Evolutionary conservation across 2,329 filamentous ascomycete species (phyloP).

Genomic region (Pestalotiopsis sp.): DNA sequence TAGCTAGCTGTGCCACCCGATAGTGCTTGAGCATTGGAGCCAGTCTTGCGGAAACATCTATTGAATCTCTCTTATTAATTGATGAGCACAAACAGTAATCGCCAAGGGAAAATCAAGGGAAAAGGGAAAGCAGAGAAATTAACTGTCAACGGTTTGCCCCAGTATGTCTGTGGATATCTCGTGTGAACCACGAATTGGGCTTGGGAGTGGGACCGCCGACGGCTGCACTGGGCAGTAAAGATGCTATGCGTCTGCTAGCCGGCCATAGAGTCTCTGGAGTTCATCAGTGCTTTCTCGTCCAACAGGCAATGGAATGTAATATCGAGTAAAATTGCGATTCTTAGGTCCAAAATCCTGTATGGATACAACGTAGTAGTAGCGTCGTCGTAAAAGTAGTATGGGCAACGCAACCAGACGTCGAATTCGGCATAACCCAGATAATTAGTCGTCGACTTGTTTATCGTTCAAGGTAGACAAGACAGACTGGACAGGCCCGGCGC

Average conservation of each 20-base stretch:
- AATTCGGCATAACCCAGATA: neutral
- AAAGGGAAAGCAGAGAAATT: neutral
- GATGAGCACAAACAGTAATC: neutral
- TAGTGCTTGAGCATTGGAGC: neutral
- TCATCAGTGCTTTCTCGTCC: neutral
- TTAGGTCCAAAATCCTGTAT: neutral
- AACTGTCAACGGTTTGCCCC: neutral
- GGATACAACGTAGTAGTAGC: neutral
- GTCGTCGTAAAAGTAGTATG: neutral
- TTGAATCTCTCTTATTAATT: neutral
- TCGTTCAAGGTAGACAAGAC: neutral
- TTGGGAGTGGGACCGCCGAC: neutral
- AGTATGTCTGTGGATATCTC: neutral
- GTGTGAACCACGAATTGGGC: neutral
- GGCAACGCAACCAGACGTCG: neutral
- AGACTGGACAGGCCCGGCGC: neutral
- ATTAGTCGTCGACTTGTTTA: neutral
- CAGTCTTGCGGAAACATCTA: neutral
- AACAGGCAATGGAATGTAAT: neutral
- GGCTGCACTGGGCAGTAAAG: neutral
- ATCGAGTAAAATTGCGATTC: neutral
- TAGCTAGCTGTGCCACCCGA: neutral
- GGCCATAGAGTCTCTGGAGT: neutral
- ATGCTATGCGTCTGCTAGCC: neutral
- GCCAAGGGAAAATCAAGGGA: neutral